These are phyloP conservation scores for Salvia miltiorrhiza DNA, from an alignment of 257 asterid genomes.

Conservation along the genomic window DNA sequence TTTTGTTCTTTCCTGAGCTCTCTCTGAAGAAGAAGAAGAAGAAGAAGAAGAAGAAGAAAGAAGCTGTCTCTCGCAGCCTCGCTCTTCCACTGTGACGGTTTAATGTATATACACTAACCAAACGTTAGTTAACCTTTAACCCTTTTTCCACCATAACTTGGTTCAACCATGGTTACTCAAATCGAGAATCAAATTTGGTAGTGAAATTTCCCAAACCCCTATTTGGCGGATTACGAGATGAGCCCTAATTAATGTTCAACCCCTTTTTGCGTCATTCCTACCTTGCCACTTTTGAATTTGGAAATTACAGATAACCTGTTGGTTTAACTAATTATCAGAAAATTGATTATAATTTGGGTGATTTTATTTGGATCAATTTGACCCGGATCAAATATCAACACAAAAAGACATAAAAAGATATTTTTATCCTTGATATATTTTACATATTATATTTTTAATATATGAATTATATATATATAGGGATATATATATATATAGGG, in stretches of 20 bases:
- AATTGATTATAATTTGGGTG: background rate
- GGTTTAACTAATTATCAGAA: background rate
- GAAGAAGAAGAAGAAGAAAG: background rate
- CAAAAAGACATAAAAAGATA: too few species aligned
- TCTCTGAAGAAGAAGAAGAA: background rate
- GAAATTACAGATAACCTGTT: background rate
- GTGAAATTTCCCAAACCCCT: constrained; percentile 21
- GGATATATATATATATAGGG: too few species aligned
- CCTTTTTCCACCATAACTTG: constrained; percentile 9
- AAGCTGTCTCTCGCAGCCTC: background rate
- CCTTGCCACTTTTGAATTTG: constrained; percentile 5
- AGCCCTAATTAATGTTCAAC: constrained; percentile 17
- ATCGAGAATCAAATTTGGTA: constrained; percentile 13
- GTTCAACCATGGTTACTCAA: constrained; percentile 11
- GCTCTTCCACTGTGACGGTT: constrained; percentile 13
- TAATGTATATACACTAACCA: constrained; percentile 20
- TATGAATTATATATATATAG: too few species aligned
- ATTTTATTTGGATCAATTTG: too few species aligned
- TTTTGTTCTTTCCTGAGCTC: constrained; percentile 1
- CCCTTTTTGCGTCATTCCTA: constrained; percentile 14
- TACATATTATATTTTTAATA: too few species aligned
- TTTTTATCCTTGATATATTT: too few species aligned
- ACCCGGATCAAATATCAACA: too few species aligned
- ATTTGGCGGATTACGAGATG: constrained; percentile 16
- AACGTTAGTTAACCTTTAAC: constrained; percentile 21